Base-by-base conservation (phyloP, 495 filamentous ascomycete species). In the Penicillium steckii region DNA sequence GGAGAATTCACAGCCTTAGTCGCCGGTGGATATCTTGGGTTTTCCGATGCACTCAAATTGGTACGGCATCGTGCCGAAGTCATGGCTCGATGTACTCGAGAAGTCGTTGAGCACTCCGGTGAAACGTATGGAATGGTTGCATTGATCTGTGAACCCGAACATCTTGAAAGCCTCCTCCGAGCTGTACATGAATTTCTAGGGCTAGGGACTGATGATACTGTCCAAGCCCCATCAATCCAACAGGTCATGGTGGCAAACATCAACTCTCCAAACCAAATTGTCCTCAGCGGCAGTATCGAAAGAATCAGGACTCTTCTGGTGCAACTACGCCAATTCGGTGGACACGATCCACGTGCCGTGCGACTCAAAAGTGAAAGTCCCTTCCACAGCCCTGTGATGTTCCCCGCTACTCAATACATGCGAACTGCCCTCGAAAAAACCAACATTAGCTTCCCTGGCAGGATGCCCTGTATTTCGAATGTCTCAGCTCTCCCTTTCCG, bases 201-300 rank as follows among this genome's bases (percentile, higher is more conserved):
- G 12, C 80, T 87, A 59, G 64, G 63, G 37, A 72, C 79, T 22
- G 80, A 78, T 32, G 88, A 94, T 67, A 85, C 81, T 45, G 74
- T 71, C 18, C 72, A 83, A 46, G 70, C 80, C 43, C 84, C 88
- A 32, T 77, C 89, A 4, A 89, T 93, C 48, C 80, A 94, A 60
- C 88, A 95, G 67, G 91, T 98, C 48, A 77, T 86, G 46, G 91
- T 98, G 53, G 94, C 91, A 24, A 98, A 98, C 61, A 84, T 96
- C 70, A 98, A 98, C 70, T 86, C 83, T 57, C 94, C 90, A 69
- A 96, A 95, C 60, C 94, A 98, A 67, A 95, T 98, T 60, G 94
- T 98, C 48, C 75, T 98, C 27, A 91, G 87, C 56, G 94, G 94
- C 3, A 94, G 85, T 65, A 84, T 97, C 35, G 85, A 88, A 58